Evolutionary conservation across 2,329 filamentous ascomycete species (phyloP), one percentile per base, ranked within the genome.

Genomic region (Chaetomium strumarium): DNA sequence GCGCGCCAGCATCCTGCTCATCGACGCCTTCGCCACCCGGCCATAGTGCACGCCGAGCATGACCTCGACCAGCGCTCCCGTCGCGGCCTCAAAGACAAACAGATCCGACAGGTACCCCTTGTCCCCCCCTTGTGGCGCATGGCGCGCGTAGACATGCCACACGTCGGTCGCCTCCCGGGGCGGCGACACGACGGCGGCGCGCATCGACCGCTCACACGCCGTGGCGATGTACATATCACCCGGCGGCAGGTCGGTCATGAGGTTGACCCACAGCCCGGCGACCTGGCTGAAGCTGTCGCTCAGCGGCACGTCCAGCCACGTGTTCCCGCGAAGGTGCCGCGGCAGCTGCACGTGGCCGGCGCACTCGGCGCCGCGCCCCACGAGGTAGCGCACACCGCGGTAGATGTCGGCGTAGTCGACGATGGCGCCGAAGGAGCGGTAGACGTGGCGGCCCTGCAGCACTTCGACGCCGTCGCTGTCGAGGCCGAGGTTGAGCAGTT

Each of bases 401-500:
- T 68, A 73, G 2, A 56, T 11, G 4, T 60, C 52, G 1, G 54
- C 57, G 53, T 69, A 72, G 45, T 69, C 62, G 14, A 73, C 67
- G 13, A 73, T 60, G 0, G 65, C 59, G 0, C 56, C 51, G 53
- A 74, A 70, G 2, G 63, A 60, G 13, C 60, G 58, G 59, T 75
- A 76, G 11, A 75, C 65, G 53, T 65, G 67, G 8, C 63, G 64
- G 2, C 65, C 66, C 37, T 66, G 63, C 19, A 73, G n/a, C n/a
- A n/a, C n/a, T n/a, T n/a, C 49, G 14, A 64, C 60, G 10, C 70
- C 67, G 36, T 70, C 67, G 12, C 59, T 60, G n/a, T 69, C 65
- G 20, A 69, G 67, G 2, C 49, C 62, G n/a, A n/a, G n/a, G 8
- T 63, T 20, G n/a, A 72, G 55, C 16, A 73, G 29, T 8, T 59